Conservation (phyloP, 2,329 filamentous ascomycete species). For the Teratosphaeria viscida region DNA sequence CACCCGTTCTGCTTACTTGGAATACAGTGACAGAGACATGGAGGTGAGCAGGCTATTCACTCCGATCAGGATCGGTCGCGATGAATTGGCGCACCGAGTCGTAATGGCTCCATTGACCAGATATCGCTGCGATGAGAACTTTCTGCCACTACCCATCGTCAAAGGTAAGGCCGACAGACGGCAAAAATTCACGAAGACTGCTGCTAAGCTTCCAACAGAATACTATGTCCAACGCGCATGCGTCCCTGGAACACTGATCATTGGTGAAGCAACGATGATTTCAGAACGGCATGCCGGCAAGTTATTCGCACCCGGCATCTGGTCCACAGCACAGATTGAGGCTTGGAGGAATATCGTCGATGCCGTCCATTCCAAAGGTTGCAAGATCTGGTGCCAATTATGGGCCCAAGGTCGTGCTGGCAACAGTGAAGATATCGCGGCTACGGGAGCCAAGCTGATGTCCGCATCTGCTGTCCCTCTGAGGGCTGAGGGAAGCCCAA, state of each 20-base stretch:
- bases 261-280: conserved; percentile 26
- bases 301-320: conserved; percentile 22
- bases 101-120: conserved; percentile 48
- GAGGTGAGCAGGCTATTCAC: conserved; percentile 20
- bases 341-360: conserved; percentile 42
- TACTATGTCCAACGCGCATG: conserved; percentile 23
- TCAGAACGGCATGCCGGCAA: conserved; percentile 9
- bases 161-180: conserved; percentile 1
- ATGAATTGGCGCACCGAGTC: conserved; percentile 35
- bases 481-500: conserved; percentile 13
- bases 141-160: conserved; percentile 7
- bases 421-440: conserved; percentile 18
- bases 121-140: conserved; percentile 34
- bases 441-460: conserved; percentile 14
- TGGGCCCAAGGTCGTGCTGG: conserved; percentile 41
- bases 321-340: conserved; percentile 29
- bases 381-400: conserved; percentile 36
- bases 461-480: conserved; percentile 23
- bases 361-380: conserved; percentile 40
- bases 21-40: neutral
- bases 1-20: neutral
- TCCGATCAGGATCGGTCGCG: conserved; percentile 30
- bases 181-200: neutral
- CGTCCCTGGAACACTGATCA: conserved; percentile 22
- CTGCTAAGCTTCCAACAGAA: conserved; percentile 11